These are phyloP conservation scores for Ilex asprella DNA, from an alignment of 257 asterid species.

Conservation along the genomic window DNA sequence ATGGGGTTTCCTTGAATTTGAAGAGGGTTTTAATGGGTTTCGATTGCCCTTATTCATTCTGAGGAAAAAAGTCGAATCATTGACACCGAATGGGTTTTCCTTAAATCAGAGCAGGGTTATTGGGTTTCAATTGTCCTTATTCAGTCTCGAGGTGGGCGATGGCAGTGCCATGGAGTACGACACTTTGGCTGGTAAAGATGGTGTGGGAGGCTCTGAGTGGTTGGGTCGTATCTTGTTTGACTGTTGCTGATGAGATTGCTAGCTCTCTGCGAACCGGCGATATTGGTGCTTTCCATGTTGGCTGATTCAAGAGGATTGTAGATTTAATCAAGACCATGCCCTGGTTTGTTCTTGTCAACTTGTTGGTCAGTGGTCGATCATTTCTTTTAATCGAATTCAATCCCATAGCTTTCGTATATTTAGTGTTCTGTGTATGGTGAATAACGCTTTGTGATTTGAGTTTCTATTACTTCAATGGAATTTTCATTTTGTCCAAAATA, in stretches of 20 bases:
- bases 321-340: background rate
- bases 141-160: slow-evolving; percentile 12
- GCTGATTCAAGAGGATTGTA: slow-evolving; percentile 24
- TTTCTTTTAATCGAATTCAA: background rate
- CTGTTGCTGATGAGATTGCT: slow-evolving; percentile 80
- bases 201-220: slow-evolving; percentile 65
- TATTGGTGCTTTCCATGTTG: slow-evolving; percentile 58
- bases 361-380: background rate
- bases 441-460: no score
- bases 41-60: no score
- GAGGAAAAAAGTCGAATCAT: no score
- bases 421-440: no score
- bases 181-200: slow-evolving; percentile 56
- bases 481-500: no score
- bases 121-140: no score
- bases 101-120: no score
- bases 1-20: no score
- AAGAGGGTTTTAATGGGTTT: no score
- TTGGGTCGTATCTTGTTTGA: slow-evolving; percentile 65
- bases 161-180: slow-evolving; percentile 77
- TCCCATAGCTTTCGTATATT: no score
- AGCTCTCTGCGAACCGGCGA: slow-evolving; percentile 52
- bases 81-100: no score
- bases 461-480: no score
- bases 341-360: slow-evolving; percentile 12